Percentiles rank a stretch among this genome's conserved stretches.
phyloP scores from a whole-genome alignment of 2,329 filamentous ascomycete species.

The Chaetomium strumarium region DNA sequence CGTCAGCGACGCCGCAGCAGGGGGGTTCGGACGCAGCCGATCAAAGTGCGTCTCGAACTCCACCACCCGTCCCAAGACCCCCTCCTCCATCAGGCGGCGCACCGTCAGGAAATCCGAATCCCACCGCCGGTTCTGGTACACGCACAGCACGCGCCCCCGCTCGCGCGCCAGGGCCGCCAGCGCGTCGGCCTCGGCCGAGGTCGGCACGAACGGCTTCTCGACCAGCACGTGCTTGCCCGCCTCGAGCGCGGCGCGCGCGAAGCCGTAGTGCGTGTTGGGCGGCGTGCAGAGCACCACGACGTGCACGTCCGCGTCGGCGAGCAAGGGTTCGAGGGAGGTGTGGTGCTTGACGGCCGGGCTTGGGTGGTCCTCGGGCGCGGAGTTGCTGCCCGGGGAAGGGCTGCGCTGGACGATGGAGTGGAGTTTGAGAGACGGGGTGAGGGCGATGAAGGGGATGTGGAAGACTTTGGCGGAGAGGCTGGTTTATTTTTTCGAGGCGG shows the following conservation, averaged over 20 bases:
- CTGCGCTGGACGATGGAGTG: conserved; percentile 71
- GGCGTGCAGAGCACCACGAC: conserved; percentile 67
- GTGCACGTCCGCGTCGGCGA: conserved; percentile 60
- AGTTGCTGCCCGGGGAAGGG: conserved; percentile 55
- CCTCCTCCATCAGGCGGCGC: conserved; percentile 53
- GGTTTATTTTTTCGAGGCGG: conserved; percentile 24
- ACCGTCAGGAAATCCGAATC: conserved; percentile 73
- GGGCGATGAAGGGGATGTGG: conserved; percentile 72
- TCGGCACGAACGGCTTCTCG: conserved; percentile 79
- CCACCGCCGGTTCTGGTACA: conserved; percentile 74
- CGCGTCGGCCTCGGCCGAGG: conserved; percentile 58
- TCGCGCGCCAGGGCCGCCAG: conserved; percentile 52
- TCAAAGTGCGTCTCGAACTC: conserved; percentile 81
- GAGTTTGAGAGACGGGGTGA: conserved; percentile 58
- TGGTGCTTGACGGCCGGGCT: conserved; percentile 58
- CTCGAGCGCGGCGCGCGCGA: conserved; percentile 60
- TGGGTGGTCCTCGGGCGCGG: conserved; percentile 65
- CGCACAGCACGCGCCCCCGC: conserved; percentile 50
- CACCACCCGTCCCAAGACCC: conserved; percentile 61
- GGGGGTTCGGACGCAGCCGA: conserved; percentile 57
- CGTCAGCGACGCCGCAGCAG: conserved; percentile 42
- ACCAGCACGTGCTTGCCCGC: conserved; percentile 72
- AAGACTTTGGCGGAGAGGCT: conserved; percentile 67
- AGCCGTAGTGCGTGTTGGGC: conserved; percentile 62
- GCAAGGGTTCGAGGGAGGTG: conserved; percentile 54